A percentile compares a stretch with the other conserved stretches of the same genome.
Evolutionary conservation across 495 filamentous ascomycete species (phyloP).

Genomic region (Evansstolkia leycettana): DNA sequence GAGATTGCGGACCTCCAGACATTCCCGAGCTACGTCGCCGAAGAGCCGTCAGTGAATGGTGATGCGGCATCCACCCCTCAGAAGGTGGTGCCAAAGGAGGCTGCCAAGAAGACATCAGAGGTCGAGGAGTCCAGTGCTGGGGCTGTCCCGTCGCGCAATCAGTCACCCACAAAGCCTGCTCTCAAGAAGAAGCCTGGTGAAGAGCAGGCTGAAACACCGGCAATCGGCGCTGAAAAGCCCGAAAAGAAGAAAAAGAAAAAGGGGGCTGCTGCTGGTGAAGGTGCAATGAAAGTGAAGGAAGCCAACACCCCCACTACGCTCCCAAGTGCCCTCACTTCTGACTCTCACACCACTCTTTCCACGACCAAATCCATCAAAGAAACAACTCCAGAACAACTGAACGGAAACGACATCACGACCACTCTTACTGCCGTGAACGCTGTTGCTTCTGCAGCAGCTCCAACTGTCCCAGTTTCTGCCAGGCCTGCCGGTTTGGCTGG

Average conservation of each 20-base stretch:
- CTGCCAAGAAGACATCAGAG: conserved; percentile 27
- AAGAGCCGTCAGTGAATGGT: conserved; percentile 40
- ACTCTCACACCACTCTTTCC: not conserved
- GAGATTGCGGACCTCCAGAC: conserved; percentile 38
- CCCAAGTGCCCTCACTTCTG: not conserved
- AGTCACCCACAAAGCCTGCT: conserved; percentile 29
- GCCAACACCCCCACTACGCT: conserved; percentile 5
- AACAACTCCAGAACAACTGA: conserved; percentile 5
- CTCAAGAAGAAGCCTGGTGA: conserved; percentile 30
- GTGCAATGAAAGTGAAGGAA: conserved; percentile 21
- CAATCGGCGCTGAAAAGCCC: conserved; percentile 31
- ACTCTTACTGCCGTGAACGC: conserved; percentile 4
- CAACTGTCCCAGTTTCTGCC: conserved; percentile 3
- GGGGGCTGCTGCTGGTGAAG: conserved; percentile 25
- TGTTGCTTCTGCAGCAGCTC: conserved; percentile 1
- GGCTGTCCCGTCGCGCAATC: conserved; percentile 22
- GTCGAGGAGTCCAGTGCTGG: conserved; percentile 17
- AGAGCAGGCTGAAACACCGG: conserved; percentile 23
- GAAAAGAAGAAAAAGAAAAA: conserved; percentile 53
- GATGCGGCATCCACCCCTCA: conserved; percentile 26
- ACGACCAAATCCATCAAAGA: not conserved
- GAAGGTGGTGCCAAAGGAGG: conserved; percentile 22
- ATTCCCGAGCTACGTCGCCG: conserved; percentile 26
- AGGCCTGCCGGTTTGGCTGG: conserved; percentile 7
- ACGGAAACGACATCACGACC: conserved; percentile 10